Base-by-base conservation (phyloP, 306 rosid species). In the Glycine soja region DNA sequence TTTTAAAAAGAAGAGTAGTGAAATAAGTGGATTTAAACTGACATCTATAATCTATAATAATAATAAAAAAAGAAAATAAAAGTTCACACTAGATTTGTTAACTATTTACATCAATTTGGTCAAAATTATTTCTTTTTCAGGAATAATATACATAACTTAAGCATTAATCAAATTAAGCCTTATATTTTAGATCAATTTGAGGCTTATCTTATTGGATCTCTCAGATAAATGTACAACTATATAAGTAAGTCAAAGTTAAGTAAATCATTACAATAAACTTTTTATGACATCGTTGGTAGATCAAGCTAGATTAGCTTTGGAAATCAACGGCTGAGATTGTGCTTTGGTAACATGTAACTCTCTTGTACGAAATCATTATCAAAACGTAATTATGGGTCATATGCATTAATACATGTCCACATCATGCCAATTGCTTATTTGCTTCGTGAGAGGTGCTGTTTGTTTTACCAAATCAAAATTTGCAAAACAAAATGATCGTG, bases 261-360 rank as follows among this genome's bases (percentile, higher is more conserved):
- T 38, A 74, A 72, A 38, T 18, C 32, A 32, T 19, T 7, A 51
- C 6, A 38, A 16, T 8, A 47, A 15, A 65, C 70, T 57, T 78
- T 62, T 2, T 38, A 78, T 2, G 59, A 42, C 4, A 5, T 78
- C 45, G 6, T 68, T 5, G 47, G 15, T 19, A 32, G 61, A 80
- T 75, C 7, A 59, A 72, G n/a, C n/a, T n/a, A n/a, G 11, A 38
- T 48, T 3, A 65, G 56, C 2, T 19, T 1, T 6, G 43, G 5
- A 30, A 80, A 67, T 72, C 16, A 18, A 85, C 32, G 84, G 77
- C 45, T 69, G 42, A 8, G 88, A 78, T 85, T 65, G 62, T 46
- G 9, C 3, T 42, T 8, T 5, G 11, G 69, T 79, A 66, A 47
- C 32, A 54, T 36, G 84, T 64, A 70, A 70, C 84, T 75, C 76